Base-by-base conservation (phyloP, 1,139 yeast species). In the Yamadazyma diospyri region DNA sequence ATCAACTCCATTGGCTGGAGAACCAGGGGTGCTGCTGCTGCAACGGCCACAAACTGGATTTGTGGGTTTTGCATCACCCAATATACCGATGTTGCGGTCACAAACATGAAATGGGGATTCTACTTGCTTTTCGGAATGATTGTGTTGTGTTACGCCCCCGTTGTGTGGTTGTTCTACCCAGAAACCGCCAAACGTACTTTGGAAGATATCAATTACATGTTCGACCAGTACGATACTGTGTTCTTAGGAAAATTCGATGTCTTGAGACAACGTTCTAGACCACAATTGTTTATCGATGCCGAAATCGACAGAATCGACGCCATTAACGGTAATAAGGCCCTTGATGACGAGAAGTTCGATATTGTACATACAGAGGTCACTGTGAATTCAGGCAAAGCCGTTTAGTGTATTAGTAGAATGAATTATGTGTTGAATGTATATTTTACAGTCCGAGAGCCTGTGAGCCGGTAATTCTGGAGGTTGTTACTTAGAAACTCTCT, bases 161-260 rank as follows among this genome's bases (percentile, higher is more conserved):
- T 42, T n/a, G 47, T 46, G 12, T 46, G 42, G 40, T 43, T 47
- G 30, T 45, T 55, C 29, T 77, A 72, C 50, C 84, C 84, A 23
- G 85, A 78, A 59, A 77, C 83, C 20, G 74, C 80, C 9, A 78
- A 78, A 38, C 66, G 81, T 48, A 61, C 80, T 18, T 61, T 78
- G 50, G 84, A 78, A 52, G 82, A 78, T 49, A 67, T 78, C 42
- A 82, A 78, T 28, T 40, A 28, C 34, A 39, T 48, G 39, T 48
- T 48, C 25, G 47, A 35, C 16, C 18, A 33, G 11, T 43, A 44
- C 25, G 46, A 44, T 27, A 44, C 48, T n/a, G 29, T 37, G 4
- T 42, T 44, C 44, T 40, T 43, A 26, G 48, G 48, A 17, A 40
- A 17, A 16, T 27, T 35, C 27, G 36, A 37, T 27, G 47, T 40